Evolutionary conservation across 192 early-diverging fungal species (phyloP), one percentile per base, ranked within the genome.

Genomic region (Phycomyces nitens): DNA sequence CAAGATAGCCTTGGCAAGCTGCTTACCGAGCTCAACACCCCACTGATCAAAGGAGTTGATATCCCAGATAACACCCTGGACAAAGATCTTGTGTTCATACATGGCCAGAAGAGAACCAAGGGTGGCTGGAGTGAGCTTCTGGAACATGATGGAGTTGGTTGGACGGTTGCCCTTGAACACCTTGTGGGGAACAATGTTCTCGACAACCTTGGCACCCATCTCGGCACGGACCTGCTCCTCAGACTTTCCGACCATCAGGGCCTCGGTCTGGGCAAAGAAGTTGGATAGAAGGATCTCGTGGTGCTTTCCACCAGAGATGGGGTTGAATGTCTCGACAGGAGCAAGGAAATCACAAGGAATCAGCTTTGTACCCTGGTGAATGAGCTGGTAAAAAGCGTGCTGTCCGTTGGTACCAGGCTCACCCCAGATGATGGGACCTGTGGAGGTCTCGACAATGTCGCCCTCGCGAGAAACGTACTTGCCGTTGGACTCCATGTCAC

Each of bases 51-150:
- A 98, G 40, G 91, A 93, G 84, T 99, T 99, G 77, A 99, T 91
- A 74, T 92, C 83, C 96, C 96, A 99, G 67, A 99, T 88, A 29
- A 93, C 89, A 55, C 97, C 96, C 79, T 99, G 97, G 15, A 92
- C 91, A 74, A 99, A 99, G 72, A 99, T 99, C 87, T 99, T 99
- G 88, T 99, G 97, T 81, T 99, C 97, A 71, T 99, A 99, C 76
- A 99, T 71, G 21, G 96, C 94, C 78, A 99, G 91, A 67, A 99
- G 72, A n/a, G 84, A 78, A 20, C 97, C 97, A 3, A 99, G 81
- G 4, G 92, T 94, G 40, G 84, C 84, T 10, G 97, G 96, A 20
- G 89, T 93, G 52, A 99, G 78, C 72, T 92, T 89, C 68, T 96
- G 87, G 85, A 97, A 91, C 65, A 99, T 68, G 72, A 99, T 88